Base-by-base conservation (phyloP, 2,329 filamentous ascomycete species). In the Aspergillus hiratsukae region DNA sequence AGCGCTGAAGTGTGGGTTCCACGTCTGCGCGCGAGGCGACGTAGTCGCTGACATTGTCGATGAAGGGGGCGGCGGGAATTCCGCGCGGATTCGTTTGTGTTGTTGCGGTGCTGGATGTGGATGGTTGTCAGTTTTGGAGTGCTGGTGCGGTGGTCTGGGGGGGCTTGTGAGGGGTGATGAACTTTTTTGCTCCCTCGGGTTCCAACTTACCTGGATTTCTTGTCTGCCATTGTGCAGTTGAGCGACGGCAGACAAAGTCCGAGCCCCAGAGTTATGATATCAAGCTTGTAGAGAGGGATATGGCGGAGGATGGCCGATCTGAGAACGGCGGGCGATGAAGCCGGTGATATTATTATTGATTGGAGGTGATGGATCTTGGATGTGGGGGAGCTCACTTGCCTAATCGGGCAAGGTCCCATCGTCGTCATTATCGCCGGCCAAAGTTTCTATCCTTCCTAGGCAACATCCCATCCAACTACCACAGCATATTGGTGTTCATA, bases 1-100 rank as follows among this genome's bases (percentile, higher is more conserved):
- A 79, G 19, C 71, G 72, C 57, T 72, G 70, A 4, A 79, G 71
- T 1, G 76, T 79, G 23, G 72, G 63, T 61, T 79, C 76, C 60
- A 78, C 76, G 50, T 79, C 77, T 4, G 71, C 70, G 55, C 75
- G 72, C 5, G 71, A 72, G 48, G 75, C 73, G 61, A 79, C 76
- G 58, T 79, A 79, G 65, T 78, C 76, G 60, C 65, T 62, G 43
- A 79, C 76, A 69, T 77, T 71, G 66, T 76, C 73, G 69, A 79
- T 70, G 65, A 78, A 79, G 48, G 77, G 76, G 43, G 76, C 77
- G 25, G 69, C 66, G 58, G 76, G 76, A 59, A 78, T 79, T 29
- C 77, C 76, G 59, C 76, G 76, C 48, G 76, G 71, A 61, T 78
- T 78, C 51, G 75, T 75, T 63, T 69, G 57, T 27, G 67, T 58